phyloP scores from a whole-genome alignment of 345 rosid species.

The Dimocarpus longan region DNA sequence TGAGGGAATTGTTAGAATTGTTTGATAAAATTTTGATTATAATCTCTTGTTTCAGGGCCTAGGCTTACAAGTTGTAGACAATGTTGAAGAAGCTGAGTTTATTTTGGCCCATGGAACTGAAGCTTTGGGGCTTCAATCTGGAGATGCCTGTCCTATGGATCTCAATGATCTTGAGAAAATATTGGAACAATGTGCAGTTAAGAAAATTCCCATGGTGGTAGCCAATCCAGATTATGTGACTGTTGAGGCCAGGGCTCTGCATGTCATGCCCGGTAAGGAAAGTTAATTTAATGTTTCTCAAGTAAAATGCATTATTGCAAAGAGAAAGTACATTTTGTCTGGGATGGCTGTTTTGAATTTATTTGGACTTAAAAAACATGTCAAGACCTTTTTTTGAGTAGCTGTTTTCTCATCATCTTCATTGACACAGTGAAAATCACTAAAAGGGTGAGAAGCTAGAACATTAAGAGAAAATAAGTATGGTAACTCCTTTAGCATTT shows the following conservation, averaged over 20 bases:
- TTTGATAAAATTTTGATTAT: not conserved
- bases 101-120: slow-evolving; percentile 89
- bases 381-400: not conserved
- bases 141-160: slow-evolving; percentile 49
- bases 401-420: not conserved
- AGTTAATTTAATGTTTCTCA: slow-evolving; percentile 12
- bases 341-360: not conserved
- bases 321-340: not conserved
- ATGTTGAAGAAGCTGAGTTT: slow-evolving; percentile 85
- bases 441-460: not conserved
- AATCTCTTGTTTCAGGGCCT: slow-evolving; percentile 55
- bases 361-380: not conserved
- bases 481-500: not conserved
- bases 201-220: slow-evolving; percentile 85
- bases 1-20: not conserved
- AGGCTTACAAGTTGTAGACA: slow-evolving; percentile 68
- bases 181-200: slow-evolving; percentile 68
- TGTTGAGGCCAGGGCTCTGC: slow-evolving; percentile 83
- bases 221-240: slow-evolving; percentile 96
- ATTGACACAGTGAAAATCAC: not conserved
- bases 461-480: not conserved
- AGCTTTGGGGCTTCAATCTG: slow-evolving; percentile 82
- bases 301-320: not conserved
- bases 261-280: slow-evolving; percentile 82
- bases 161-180: slow-evolving; percentile 80